These are phyloP conservation scores for Myriosclerotinia scirpicola DNA, from an alignment of 2,329 filamentous ascomycete genomes.

Conservation along the genomic window DNA sequence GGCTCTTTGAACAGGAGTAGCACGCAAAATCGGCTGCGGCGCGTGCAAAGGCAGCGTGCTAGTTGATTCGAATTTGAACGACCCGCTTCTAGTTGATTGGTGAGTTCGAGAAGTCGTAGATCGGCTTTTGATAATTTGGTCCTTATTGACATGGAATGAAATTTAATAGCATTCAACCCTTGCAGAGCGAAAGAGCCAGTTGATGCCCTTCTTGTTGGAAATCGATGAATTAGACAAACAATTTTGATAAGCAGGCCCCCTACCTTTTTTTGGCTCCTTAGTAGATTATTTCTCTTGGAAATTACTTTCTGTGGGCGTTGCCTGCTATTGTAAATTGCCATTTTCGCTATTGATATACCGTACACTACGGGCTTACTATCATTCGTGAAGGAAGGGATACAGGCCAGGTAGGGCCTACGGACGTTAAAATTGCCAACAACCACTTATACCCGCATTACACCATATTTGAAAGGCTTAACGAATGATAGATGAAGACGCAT, in stretches of 20 bases:
- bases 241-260: background rate
- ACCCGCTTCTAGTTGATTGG: conserved; percentile 6
- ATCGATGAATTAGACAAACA: background rate
- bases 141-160: background rate
- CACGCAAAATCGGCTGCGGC: background rate
- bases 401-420: background rate
- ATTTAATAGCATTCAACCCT: conserved; percentile 1
- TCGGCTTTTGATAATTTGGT: background rate
- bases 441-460: background rate
- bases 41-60: background rate
- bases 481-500: conserved; percentile 6
- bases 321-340: background rate
- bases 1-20: background rate
- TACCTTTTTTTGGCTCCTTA: background rate
- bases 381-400: conserved; percentile 3
- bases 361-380: background rate
- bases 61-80: conserved; percentile 12
- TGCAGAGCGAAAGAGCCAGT: background rate
- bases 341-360: conserved; percentile 2
- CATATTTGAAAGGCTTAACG: background rate
- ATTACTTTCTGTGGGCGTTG: background rate
- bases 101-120: background rate
- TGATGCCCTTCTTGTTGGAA: background rate
- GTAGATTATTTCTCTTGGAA: background rate
- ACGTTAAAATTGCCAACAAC: background rate